Evolutionary conservation across 306 rosid genomes (phyloP).

Genomic region (Inga laurina): DNA sequence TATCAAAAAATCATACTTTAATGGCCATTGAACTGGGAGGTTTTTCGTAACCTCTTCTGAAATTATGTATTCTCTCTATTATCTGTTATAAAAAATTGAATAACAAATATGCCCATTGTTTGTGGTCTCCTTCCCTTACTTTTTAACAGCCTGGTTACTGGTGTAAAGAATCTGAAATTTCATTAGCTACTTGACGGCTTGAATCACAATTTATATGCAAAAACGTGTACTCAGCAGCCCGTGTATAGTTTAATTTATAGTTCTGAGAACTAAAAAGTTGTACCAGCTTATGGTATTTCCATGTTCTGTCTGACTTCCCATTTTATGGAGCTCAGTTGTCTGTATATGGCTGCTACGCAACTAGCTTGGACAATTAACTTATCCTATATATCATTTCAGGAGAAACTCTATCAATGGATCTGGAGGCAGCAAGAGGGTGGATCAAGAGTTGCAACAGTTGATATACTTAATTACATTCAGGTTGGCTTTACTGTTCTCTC

Average conservation of each 20-base stretch:
- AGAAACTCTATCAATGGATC: conserved; percentile 80
- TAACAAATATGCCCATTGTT: background rate
- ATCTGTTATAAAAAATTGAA: conserved; percentile 8
- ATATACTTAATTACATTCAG: conserved; percentile 66
- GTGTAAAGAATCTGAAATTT: background rate
- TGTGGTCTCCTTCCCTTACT: background rate
- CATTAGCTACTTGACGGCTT: background rate
- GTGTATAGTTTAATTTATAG: background rate
- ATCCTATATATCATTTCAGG: conserved; percentile 43
- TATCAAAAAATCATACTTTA: background rate
- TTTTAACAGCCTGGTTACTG: background rate
- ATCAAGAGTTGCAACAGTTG: conserved; percentile 62
- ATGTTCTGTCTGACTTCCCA: background rate
- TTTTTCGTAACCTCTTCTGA: background rate
- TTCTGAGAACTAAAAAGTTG: conserved; percentile 1
- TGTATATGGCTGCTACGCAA: conserved; percentile 4
- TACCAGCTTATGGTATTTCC: conserved; percentile 6
- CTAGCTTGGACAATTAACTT: background rate
- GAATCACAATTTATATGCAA: conserved; percentile 10
- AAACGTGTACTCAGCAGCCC: background rate
- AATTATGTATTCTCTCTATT: conserved; percentile 13
- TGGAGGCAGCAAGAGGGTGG: conserved; percentile 78
- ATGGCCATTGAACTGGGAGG: too few relatives aligned
- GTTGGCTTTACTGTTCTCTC: conserved; percentile 34
- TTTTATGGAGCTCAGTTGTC: conserved; percentile 5